Conservation (phyloP, 257 asterid genomes). For the Handroanthus guayacan region DNA sequence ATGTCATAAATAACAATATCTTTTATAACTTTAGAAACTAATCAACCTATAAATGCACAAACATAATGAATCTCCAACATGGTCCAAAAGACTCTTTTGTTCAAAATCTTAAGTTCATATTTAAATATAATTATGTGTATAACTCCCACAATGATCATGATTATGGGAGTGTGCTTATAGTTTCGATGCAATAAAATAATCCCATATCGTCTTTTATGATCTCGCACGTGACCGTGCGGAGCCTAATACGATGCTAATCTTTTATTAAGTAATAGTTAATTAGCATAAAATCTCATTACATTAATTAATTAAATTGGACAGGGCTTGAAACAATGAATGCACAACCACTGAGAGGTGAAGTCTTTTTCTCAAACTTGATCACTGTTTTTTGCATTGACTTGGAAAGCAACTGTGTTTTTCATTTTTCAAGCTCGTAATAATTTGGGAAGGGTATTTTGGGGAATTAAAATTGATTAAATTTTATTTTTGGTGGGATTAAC, state of each 20-base stretch:
- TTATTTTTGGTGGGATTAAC: not conserved
- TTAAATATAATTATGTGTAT: not conserved
- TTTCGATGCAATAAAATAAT: conserved; percentile 1
- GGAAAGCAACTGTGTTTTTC: conserved; percentile 3
- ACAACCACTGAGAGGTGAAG: conserved; percentile 27
- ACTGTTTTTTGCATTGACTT: conserved; percentile 35
- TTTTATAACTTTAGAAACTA: not conserved
- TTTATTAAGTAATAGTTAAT: conserved; percentile 9
- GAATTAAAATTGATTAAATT: not conserved
- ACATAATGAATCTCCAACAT: not conserved
- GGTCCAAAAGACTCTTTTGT: not conserved
- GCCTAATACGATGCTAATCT: not conserved
- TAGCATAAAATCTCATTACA: conserved; percentile 1
- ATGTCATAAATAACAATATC: not conserved
- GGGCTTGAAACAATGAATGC: conserved; percentile 22
- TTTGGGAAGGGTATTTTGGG: not conserved
- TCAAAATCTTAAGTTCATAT: not conserved
- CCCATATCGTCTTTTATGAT: not conserved
- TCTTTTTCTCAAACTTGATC: not conserved
- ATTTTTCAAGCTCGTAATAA: conserved; percentile 26
- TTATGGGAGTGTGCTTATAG: conserved; percentile 12
- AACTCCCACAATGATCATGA: not conserved
- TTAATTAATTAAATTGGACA: not conserved
- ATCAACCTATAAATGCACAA: not conserved
- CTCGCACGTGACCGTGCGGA: conserved; percentile 25